Conservation (phyloP, 2,329 filamentous ascomycete species). For the Plenodomus lindquistii region DNA sequence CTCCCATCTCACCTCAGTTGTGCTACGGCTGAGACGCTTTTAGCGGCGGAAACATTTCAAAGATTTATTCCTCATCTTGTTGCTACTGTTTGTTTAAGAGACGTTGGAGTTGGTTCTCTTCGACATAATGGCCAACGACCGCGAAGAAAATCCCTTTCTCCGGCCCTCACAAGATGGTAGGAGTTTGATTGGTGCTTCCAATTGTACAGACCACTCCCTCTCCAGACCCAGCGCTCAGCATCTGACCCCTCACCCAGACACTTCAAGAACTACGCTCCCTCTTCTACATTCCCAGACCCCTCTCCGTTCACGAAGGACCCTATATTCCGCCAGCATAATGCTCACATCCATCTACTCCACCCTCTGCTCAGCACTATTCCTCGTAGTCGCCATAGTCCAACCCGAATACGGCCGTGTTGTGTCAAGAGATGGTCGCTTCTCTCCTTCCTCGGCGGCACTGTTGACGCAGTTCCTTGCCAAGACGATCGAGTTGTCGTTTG, state of each 20-base stretch:
- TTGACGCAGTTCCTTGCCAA: constrained; percentile 70
- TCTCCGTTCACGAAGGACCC: constrained; percentile 5
- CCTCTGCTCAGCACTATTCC: constrained; percentile 61
- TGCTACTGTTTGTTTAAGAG: no score
- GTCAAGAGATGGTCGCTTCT: constrained; percentile 52
- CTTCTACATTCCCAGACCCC: constrained; percentile 6
- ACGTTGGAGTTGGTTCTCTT: not conserved
- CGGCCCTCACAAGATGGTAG: constrained; percentile 3
- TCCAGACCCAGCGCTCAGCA: no score
- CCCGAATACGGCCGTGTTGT: constrained; percentile 63
- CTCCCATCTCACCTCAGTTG: not conserved
- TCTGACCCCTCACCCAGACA: not conserved
- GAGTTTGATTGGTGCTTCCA: constrained; percentile 3
- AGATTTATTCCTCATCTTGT: no score
- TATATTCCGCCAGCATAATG: constrained; percentile 21
- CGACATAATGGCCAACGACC: constrained; percentile 3
- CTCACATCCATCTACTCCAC: constrained; percentile 62
- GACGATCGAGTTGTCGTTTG: constrained; percentile 73
- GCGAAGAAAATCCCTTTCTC: constrained; percentile 8
- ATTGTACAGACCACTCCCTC: constrained; percentile 1
- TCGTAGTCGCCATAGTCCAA: constrained; percentile 61
- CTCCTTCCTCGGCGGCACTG: constrained; percentile 64
- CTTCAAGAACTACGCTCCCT: constrained; percentile 6
- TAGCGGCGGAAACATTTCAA: no score
- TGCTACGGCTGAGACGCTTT: no score